Evolutionary conservation across 2,329 filamentous ascomycete genomes (phyloP), one percentile per base, ranked within the genome.

Genomic region (Fusarium lyarnte): DNA sequence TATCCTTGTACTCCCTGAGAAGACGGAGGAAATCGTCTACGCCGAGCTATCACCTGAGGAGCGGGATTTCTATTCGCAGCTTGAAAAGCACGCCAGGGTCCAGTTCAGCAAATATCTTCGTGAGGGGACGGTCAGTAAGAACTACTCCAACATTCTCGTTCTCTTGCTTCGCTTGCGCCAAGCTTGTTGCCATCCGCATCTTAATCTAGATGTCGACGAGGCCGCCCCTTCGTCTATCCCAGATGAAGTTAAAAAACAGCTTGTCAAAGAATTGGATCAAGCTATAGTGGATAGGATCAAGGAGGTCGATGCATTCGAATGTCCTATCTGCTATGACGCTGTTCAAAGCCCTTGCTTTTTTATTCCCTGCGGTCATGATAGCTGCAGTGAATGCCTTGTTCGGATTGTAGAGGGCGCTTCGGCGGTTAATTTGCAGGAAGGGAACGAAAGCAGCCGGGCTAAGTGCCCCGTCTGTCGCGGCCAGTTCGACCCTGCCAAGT

Each of bases 91-190:
- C 65, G 90, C 92, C 0, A 89, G 91, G 70, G 82, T 93, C 5
- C 85, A 89, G 49, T 93, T 97, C 85, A 95, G 93, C 84, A 93
- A 89, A 74, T 96, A 94, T 74, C 84, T 97, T 23, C 87, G 89
- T 31, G 86, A 87, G 23, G 90, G 90, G 7, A 91, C 90, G 2
- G 85, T 96, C 82, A 91, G 86, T 86, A 86, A 80, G 85, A 86
- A 79, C 64, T 97, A 97, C 78, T 92, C 92, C 12, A 92, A 92
- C 73, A 91, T 97, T 46, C 85, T 98, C 27, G 92, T 97, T 13
- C 85, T 97, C 23, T 85, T 97, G 11, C 88, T 97, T 13, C 91
- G 95, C 27, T 87, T 97, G 74, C 90, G 95, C 11, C 94, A 97
- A 81, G 90, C 93, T 74, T 87, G 85, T 76, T 82, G 83, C 73